Conservation (phyloP, 2,329 filamentous ascomycete species). For the Pyrenochaeta sp. region DNA sequence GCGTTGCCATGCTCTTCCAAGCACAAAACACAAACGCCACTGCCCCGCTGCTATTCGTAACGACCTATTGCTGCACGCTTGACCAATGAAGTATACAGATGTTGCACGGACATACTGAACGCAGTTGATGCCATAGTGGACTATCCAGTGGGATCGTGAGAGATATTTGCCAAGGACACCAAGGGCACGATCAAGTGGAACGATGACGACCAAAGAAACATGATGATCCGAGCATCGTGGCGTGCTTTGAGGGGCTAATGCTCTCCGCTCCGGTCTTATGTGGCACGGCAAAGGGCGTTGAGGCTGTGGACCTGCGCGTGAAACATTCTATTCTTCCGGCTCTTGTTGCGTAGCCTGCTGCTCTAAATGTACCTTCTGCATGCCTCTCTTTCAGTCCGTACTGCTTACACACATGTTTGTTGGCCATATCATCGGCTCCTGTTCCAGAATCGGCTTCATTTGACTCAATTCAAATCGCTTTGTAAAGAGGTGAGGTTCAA, state of each 20-base stretch:
- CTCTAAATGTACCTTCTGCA: background rate
- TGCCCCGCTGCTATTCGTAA: conserved; percentile 14
- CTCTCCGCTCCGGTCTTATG: conserved; percentile 13
- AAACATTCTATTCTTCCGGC: conserved; percentile 1
- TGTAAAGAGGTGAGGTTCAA: conserved; percentile 25
- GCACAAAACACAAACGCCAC: conserved; percentile 12
- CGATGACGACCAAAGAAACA: conserved; percentile 25
- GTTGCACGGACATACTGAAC: conserved; percentile 22
- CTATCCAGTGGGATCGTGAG: conserved; percentile 26
- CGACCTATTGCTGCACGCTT: conserved; percentile 3
- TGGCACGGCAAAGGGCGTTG: conserved; percentile 20
- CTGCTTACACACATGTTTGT: background rate
- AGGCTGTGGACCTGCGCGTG: conserved; percentile 14
- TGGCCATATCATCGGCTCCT: too few relatives aligned
- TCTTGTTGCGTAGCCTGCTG: conserved; percentile 4
- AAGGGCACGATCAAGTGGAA: conserved; percentile 20
- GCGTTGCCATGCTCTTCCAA: conserved; percentile 22
- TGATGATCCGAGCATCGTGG: conserved; percentile 22
- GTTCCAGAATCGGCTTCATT: background rate
- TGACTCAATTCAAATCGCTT: conserved; percentile 2
- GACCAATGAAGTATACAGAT: conserved; percentile 23
- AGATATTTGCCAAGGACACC: conserved; percentile 25
- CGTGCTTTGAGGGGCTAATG: conserved; percentile 24
- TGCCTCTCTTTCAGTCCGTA: background rate
- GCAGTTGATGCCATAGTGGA: conserved; percentile 20